Evolutionary conservation across 352 stramenopile genomes (phyloP).

Genomic region (Elongisporangium prolatum): DNA sequence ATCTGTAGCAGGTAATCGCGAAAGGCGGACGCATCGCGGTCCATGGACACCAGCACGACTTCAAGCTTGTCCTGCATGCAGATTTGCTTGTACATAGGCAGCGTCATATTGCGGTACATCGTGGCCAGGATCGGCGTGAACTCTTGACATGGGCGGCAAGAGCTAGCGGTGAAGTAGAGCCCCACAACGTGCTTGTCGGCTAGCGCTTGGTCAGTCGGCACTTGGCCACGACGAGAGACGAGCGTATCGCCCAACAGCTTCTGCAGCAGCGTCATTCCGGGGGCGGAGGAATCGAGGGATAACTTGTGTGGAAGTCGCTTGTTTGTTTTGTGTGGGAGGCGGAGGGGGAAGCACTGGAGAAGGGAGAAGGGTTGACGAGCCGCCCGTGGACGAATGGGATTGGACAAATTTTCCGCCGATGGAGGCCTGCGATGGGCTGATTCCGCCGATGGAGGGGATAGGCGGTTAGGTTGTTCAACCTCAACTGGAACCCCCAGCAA

Average conservation of each 20-base stretch:
- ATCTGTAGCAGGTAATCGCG: conserved; percentile 52
- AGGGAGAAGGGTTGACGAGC: neutral
- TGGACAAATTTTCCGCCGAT: neutral
- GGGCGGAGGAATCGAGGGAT: too few species aligned
- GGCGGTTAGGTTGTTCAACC: neutral
- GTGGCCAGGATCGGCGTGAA: conserved; percentile 65
- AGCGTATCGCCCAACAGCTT: conserved; percentile 52
- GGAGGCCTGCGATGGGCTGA: neutral
- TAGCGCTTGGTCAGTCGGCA: conserved; percentile 40
- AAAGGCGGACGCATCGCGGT: conserved; percentile 49
- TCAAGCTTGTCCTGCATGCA: conserved; percentile 55
- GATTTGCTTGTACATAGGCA: conserved; percentile 48
- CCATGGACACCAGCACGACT: conserved; percentile 58
- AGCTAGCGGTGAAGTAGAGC: conserved; percentile 65
- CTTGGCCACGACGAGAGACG: conserved; percentile 47
- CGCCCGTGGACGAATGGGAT: neutral
- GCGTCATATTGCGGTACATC: conserved; percentile 58
- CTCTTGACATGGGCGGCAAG: conserved; percentile 45
- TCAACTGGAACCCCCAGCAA: neutral
- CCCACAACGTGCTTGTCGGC: conserved; percentile 49
- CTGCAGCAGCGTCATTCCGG: conserved; percentile 54
- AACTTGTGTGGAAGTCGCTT: neutral
- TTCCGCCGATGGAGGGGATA: neutral
- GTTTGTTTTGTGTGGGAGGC: neutral
- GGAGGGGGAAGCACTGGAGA: neutral